Percentiles rank a stretch among this genome's conserved stretches.
These are phyloP conservation scores for Pleurozium schreberi DNA, from an alignment of 225 moss, liverwort and hornwort species.

Conservation along the genomic window DNA sequence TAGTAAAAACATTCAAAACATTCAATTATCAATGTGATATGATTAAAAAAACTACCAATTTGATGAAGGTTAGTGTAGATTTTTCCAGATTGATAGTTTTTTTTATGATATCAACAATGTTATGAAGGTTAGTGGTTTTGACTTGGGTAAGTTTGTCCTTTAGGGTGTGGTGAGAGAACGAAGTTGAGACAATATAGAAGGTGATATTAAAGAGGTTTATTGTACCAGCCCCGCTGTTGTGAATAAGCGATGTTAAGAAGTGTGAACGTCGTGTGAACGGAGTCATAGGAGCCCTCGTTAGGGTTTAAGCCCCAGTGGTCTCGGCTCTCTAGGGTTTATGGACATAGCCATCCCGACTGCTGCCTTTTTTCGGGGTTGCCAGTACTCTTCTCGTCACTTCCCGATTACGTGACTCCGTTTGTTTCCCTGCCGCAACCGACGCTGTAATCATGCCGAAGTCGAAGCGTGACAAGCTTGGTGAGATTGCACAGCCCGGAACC, in stretches of 20 bases:
- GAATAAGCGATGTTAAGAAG: background rate
- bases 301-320: conserved; percentile 16
- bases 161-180: too few relatives aligned
- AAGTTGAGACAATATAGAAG: background rate
- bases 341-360: background rate
- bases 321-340: conserved; percentile 16
- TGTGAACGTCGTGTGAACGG: background rate
- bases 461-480: conserved; percentile 65
- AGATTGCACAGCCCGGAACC: background rate
- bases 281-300: background rate
- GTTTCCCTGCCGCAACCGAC: background rate
- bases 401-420: background rate
- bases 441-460: conserved; percentile 49
- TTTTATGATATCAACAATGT: too few relatives aligned
- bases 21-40: too few relatives aligned
- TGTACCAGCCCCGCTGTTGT: background rate
- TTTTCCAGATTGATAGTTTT: too few relatives aligned
- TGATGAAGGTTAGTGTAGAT: too few relatives aligned
- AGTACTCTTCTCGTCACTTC: background rate
- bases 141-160: background rate
- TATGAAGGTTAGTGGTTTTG: too few relatives aligned
- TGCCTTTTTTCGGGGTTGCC: background rate
- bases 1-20: too few relatives aligned
- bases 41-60: too few relatives aligned
- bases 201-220: background rate